Conservation (phyloP, 2,329 filamentous ascomycete genomes). For the Ophiostoma populinum region DNA sequence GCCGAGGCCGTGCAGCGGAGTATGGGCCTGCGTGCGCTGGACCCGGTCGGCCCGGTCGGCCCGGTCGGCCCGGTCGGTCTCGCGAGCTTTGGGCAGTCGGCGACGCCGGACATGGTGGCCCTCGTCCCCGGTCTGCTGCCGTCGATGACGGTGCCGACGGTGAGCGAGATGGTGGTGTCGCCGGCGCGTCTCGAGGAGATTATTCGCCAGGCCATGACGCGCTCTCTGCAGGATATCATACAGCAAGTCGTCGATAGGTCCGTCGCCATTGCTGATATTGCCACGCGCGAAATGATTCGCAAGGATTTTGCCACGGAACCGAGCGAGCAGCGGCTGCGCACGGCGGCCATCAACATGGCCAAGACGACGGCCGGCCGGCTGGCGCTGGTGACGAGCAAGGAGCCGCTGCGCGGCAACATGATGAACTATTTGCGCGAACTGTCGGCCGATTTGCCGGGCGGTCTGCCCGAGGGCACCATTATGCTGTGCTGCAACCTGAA, state of each 20-base stretch:
- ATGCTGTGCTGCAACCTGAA: slow-evolving; percentile 99
- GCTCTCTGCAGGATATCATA: slow-evolving; percentile 90
- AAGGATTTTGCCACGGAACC: slow-evolving; percentile 94
- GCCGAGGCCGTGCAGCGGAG: too few species aligned
- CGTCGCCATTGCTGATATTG: slow-evolving; percentile 94
- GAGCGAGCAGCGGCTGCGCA: slow-evolving; percentile 72
- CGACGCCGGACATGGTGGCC: slow-evolving; percentile 58
- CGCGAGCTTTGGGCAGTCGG: not conserved
- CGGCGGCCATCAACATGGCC: slow-evolving; percentile 82
- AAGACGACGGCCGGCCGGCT: slow-evolving; percentile 87
- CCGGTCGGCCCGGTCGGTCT: slow-evolving; percentile 36
- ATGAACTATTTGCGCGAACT: slow-evolving; percentile 79
- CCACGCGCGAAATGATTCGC: slow-evolving; percentile 82
- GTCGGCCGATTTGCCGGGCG: slow-evolving; percentile 46
- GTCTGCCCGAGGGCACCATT: slow-evolving; percentile 83
- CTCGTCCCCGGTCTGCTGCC: slow-evolving; percentile 71
- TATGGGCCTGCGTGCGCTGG: too few species aligned
- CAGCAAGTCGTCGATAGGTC: slow-evolving; percentile 94
- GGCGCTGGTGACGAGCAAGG: slow-evolving; percentile 94
- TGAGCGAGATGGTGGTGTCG: slow-evolving; percentile 63
- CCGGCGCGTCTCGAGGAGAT: slow-evolving; percentile 54
- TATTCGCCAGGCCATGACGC: slow-evolving; percentile 69
- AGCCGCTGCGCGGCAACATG: slow-evolving; percentile 89
- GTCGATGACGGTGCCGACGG: slow-evolving; percentile 63
- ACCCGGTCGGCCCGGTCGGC: slow-evolving; percentile 55